Base-by-base conservation (phyloP, 2,329 filamentous ascomycete genomes). In the Albifimbria verrucaria region DNA sequence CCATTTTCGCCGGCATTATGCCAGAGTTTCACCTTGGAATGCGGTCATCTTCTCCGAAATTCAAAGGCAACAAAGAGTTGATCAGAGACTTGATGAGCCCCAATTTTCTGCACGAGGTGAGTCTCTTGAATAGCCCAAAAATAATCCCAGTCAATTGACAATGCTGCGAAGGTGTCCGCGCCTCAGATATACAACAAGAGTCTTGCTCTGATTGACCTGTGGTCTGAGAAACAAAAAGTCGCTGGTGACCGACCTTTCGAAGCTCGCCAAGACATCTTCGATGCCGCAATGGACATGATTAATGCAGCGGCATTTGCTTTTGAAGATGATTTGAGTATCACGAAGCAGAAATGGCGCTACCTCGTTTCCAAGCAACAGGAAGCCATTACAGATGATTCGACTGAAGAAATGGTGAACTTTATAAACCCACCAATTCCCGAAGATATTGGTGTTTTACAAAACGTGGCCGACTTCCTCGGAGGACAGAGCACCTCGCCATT, bases 31-130 rank as follows among this genome's bases (percentile, higher is more conserved):
- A 61, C 1, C 54, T 61, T 6, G 47, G 36, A 0, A 3, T 61
- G 20, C 51, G 46, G 2, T 53, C 59, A 1, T 45, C 42, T 0
- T 50, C 61, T 18, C 52, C 59, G 0, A 47, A 48, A 4, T 61
- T 61, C 10, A 61, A 61, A 45, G 57, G 53, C 42, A 61, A 61
- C 2, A 59, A 59, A 10, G 59, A 61, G 4, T 24, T 61, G 23
- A 42, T 61, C 2, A 49, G 59, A 6, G 59, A 61, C 11, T 42
- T 61, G 9, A 61, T 61, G 59, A 57, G 52, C 0, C 36, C 46
- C 3, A 52, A 17, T 1, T 61, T 61, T 17, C 42, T 61, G 2
- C 53, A 61, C 1, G 52, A 61, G n/a, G 9, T 41, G 9, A 24
- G 32, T 26, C 15, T 15, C 7, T 51, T 53, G 2, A 56, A 3